phyloP scores from a whole-genome alignment of 2,329 filamentous ascomycete genomes.

The Cladorrhinum sp. region DNA sequence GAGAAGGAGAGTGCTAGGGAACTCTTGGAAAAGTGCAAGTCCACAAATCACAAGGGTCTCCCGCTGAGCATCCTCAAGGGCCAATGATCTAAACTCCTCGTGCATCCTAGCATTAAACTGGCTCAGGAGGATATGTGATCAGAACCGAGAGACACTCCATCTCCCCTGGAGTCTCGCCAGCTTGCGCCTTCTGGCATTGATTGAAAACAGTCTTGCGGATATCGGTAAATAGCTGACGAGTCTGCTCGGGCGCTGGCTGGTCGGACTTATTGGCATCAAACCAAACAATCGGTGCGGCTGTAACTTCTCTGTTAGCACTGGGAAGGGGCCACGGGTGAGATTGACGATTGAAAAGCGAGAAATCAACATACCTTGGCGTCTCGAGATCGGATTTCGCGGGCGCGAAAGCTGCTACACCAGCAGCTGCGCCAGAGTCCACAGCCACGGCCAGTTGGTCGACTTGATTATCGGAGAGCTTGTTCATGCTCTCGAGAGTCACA shows the following conservation, averaged over 20 bases:
- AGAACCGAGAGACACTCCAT: too few species aligned
- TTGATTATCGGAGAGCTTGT: constrained; percentile 32
- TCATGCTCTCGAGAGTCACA: constrained; percentile 32
- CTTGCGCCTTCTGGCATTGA: too few species aligned
- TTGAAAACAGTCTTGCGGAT: constrained; percentile 41
- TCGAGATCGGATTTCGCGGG: constrained; percentile 12
- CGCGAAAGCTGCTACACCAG: constrained; percentile 19
- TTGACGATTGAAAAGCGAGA: neutral
- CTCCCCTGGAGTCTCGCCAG: too few species aligned
- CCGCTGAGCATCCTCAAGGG: constrained; percentile 59
- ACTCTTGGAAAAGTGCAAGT: constrained; percentile 60
- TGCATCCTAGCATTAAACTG: constrained; percentile 77
- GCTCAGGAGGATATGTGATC: constrained; percentile 65
- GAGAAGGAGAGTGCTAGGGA: constrained; percentile 48
- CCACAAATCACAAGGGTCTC: constrained; percentile 49
- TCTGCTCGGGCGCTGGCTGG: constrained; percentile 6
- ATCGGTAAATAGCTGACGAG: constrained; percentile 31
- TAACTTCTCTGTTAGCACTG: constrained; percentile 12
- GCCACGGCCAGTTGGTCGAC: constrained; percentile 32
- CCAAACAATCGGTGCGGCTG: constrained; percentile 19
- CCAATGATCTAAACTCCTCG: constrained; percentile 66
- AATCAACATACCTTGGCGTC: constrained; percentile 15
- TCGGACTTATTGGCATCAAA: constrained; percentile 16
- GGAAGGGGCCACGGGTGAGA: neutral
- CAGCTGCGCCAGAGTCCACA: constrained; percentile 13